A percentile compares a stretch with the other conserved stretches of the same genome.
Conservation (phyloP, 169 alveolate species). For the Perkinsus olseni region DNA sequence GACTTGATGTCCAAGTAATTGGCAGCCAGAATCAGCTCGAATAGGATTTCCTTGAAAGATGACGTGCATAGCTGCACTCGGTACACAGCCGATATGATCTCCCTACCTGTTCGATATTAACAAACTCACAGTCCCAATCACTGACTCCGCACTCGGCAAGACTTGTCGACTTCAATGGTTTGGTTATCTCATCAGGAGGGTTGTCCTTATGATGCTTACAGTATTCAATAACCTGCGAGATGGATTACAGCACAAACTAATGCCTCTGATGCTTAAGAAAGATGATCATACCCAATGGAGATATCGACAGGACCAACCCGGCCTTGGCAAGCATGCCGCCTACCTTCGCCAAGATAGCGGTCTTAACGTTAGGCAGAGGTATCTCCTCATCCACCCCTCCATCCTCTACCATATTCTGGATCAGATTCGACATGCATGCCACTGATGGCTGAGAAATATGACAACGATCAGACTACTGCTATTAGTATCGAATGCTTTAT, state of each 20-base stretch:
- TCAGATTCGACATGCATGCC: constrained; percentile 70
- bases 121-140: constrained; percentile 81
- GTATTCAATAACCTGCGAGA: constrained; percentile 60
- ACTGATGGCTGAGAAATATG: constrained; percentile 21
- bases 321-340: too few relatives aligned
- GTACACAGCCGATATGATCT: too few relatives aligned
- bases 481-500: too few relatives aligned
- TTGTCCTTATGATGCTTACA: constrained; percentile 77
- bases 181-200: constrained; percentile 83
- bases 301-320: neutral
- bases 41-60: neutral
- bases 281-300: neutral
- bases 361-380: constrained; percentile 84
- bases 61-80: too few relatives aligned
- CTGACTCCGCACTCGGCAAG: constrained; percentile 64
- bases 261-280: too few relatives aligned
- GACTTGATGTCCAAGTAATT: constrained; percentile 84
- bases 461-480: too few relatives aligned
- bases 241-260: neutral
- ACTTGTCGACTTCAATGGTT: constrained; percentile 78
- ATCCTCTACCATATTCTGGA: constrained; percentile 80
- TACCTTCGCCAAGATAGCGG: constrained; percentile 68
- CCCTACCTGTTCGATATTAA: constrained; percentile 77
- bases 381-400: constrained; percentile 80
- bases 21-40: constrained; percentile 60